Percentiles rank a stretch among this genome's conserved stretches.
Conservation (phyloP, 106 monocot genomes). For the Apostasia ramifera region DNA sequence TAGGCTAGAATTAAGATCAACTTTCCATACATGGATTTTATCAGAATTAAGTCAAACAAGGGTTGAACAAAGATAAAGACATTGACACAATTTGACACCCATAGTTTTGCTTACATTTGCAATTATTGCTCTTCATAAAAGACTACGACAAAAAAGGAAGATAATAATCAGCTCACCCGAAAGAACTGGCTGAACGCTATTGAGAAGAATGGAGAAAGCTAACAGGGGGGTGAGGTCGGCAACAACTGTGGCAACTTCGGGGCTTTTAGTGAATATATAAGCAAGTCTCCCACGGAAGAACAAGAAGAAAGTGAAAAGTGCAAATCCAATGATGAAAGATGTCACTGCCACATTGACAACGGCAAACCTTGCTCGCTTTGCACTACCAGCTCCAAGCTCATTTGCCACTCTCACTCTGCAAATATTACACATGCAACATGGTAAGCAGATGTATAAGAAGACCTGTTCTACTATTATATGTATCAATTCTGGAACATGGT, state of each 20-base stretch:
- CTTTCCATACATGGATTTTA: too few species aligned
- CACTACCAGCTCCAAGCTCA: conserved; percentile 58
- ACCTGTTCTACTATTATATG: too few species aligned
- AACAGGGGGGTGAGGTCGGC: conserved; percentile 24
- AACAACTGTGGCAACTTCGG: conserved; percentile 27
- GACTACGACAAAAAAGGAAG: not conserved
- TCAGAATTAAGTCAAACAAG: too few species aligned
- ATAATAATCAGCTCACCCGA: conserved; percentile 17
- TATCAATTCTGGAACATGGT: too few species aligned
- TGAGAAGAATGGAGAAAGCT: conserved; percentile 63
- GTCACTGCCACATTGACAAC: conserved; percentile 24
- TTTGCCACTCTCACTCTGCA: conserved; percentile 48
- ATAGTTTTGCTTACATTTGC: too few species aligned
- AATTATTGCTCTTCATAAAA: too few species aligned
- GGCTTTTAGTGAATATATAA: conserved; percentile 48
- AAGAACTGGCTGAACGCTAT: conserved; percentile 57
- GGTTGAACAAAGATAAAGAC: too few species aligned
- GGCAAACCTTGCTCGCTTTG: conserved; percentile 47
- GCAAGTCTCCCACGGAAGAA: conserved; percentile 34
- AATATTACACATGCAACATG: not conserved
- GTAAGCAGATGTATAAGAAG: too few species aligned
- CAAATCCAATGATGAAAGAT: conserved; percentile 35
- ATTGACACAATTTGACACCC: too few species aligned
- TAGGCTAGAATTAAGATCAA: too few species aligned
- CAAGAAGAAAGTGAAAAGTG: conserved; percentile 41